Base-by-base conservation (phyloP, 768 basidiomycete genomes). In the Albatrellus ellisii region DNA sequence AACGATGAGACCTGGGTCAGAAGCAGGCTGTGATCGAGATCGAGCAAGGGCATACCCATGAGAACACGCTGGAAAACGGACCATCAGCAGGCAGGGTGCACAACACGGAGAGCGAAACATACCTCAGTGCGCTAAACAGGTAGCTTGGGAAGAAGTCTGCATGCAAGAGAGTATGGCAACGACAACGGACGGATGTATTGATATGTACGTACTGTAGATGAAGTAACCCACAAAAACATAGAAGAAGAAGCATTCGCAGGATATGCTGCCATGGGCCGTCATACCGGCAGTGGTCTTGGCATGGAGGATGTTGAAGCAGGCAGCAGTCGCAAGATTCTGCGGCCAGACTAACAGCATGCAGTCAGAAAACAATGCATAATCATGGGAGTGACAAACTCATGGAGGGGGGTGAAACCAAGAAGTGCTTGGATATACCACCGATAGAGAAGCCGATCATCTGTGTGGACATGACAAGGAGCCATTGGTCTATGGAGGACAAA, bases 391-490 rank as follows among this genome's bases (percentile, higher is more conserved):
- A n/a, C 56, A 18, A 34, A 55, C 57, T 78, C 80, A 62, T 57
- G 29, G 55, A 56, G 2, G 56, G 71, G 50, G 63, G 85, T 51
- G 47, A 72, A 54, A 62, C 84, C 31, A 87, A 67, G 68, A 86
- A 86, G 9, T 83, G 75, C 24, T 79, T 72, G 6, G 70, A 68
- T 27, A 85, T 59, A 9, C 82, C 82, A 32, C 82, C 84, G 41
- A 86, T 75, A 4, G 81, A 84, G 64, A 86, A 87, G 11, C 85
- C 83, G 41, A 85, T 84, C 44, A 81, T 53, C 50, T 85, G 35
- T 0, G 80, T 81, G 11, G 78, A 15, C 69, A 85, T 73, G 22
- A 86, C 78, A 15, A 85, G 59, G 57, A 84, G 70, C 76, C 81
- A 79, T 5, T 31, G 29, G 4, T 31, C 29, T 31, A 15, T 12